phyloP scores from a whole-genome alignment of 495 filamentous ascomycete genomes.

The Annulohypoxylon stygium region DNA sequence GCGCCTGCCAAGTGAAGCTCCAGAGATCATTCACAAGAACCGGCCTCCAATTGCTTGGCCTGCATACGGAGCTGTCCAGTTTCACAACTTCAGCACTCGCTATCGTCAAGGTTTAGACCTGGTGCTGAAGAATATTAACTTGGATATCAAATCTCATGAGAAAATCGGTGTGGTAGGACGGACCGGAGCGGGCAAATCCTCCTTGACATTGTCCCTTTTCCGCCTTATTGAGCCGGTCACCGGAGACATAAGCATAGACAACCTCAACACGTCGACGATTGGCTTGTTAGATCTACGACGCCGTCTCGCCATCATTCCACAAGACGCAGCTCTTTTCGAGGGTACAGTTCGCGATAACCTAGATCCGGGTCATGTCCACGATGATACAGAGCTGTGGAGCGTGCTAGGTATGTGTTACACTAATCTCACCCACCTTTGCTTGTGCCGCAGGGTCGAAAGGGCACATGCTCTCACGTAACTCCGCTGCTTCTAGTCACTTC shows the following conservation, averaged over 20 bases:
- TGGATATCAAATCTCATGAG: slow-evolving; percentile 94
- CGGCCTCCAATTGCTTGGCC: slow-evolving; percentile 94
- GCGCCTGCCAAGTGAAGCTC: slow-evolving; percentile 91
- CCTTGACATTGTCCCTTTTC: slow-evolving; percentile 92
- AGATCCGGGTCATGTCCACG: slow-evolving; percentile 93
- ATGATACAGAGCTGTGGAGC: slow-evolving; percentile 98
- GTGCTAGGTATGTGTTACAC: slow-evolving; percentile 79
- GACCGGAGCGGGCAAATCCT: slow-evolving; percentile 97
- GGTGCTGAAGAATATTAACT: slow-evolving; percentile 90
- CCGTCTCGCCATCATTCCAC: slow-evolving; percentile 96
- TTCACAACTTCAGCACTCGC: slow-evolving; percentile 92
- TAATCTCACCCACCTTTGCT: slow-evolving; percentile 44
- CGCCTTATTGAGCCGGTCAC: slow-evolving; percentile 89
- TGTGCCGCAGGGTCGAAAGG: slow-evolving; percentile 33
- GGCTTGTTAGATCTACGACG: slow-evolving; percentile 89
- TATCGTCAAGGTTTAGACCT: slow-evolving; percentile 91
- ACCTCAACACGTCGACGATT: slow-evolving; percentile 88
- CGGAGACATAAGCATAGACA: slow-evolving; percentile 90
- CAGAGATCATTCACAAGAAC: slow-evolving; percentile 90
- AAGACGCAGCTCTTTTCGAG: slow-evolving; percentile 97
- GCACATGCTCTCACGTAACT: slow-evolving; percentile 41
- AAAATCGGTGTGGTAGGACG: slow-evolving; percentile 98
- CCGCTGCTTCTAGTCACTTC: slow-evolving; percentile 23
- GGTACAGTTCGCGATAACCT: slow-evolving; percentile 96
- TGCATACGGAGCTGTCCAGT: slow-evolving; percentile 87